Base-by-base conservation (phyloP, 345 rosid species). In the Arabis hirsuta region DNA sequence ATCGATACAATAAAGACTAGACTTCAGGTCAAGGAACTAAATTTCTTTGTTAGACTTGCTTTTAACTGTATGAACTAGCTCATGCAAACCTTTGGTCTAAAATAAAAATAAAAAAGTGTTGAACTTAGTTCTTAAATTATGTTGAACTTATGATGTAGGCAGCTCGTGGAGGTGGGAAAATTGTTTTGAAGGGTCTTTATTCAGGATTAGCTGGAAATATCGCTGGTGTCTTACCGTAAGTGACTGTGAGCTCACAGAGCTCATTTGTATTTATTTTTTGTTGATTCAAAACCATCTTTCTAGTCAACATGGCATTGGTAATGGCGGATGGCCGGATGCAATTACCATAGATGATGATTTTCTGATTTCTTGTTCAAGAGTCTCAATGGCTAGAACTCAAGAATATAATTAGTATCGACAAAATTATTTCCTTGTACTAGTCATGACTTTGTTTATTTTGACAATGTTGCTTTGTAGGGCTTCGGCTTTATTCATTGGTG, bases 161-260 rank as follows among this genome's bases (percentile, higher is more conserved):
- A 51, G 96, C 81, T 82, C 93, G 79, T 55, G 97, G 96, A 59
- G 96, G 96, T 78, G 96, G 89, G 6, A 82, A 90, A 78, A 91
- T 95, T 79, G 75, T 72, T 52, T 80, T 83, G 71, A 88, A 84
- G 82, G 99, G 96, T 76, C 90, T 95, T 65, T 95, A 95, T 83
- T 95, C 99, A 69, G 99, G 99, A 78, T 81, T 95, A 80, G 84
- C 87, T 54, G 98, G 96, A 76, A 95, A 95, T 74, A 77, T 95
- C 64, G 96, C 85, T 67, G 98, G 99, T 29, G 99, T 91, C 78
- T 84, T 91, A 72, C 96, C 98, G 98, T 91, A 81, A 84, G 97
- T 83, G 14, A 67, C 69, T 20, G 6, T 46, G 39, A 67, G 5
- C 73, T 74, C 47, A 19, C 46, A 16, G 3, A 55, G 45, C 62